phyloP scores from a whole-genome alignment of 1,284 basidiomycete species.

The Ceratobasidium sp. region DNA sequence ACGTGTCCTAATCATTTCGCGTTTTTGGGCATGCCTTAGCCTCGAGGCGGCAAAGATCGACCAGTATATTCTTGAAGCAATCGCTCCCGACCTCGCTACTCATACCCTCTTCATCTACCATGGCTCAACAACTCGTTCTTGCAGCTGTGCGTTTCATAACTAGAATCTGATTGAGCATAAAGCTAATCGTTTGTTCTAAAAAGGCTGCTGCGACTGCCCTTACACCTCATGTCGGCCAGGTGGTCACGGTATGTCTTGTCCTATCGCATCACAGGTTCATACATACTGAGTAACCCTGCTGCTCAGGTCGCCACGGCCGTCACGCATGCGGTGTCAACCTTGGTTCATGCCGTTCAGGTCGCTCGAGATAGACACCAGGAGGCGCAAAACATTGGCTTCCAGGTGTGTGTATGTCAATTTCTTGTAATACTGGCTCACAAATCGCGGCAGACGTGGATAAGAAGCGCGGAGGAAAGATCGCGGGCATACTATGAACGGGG shows the following conservation, averaged over 20 bases:
- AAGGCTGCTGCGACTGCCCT: background rate
- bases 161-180: background rate
- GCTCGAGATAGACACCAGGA: conserved; percentile 4
- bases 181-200: no score
- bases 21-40: background rate
- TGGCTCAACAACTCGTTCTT: background rate
- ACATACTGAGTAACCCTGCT: background rate
- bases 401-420: conserved; percentile 10
- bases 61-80: background rate
- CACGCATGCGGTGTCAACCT: background rate
- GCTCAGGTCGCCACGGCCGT: conserved; percentile 8
- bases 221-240: background rate
- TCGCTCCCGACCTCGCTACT: background rate
- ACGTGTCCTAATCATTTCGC: background rate
- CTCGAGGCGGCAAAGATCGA: background rate
- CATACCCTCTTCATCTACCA: background rate
- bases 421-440: background rate
- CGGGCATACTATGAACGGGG: conserved; percentile 18
- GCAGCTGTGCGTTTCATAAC: background rate
- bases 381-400: conserved; percentile 19
- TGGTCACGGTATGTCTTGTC: background rate
- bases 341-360: background rate
- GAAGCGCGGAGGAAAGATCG: conserved; percentile 1
- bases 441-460: conserved; percentile 11
- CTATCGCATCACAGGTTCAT: no score